A percentile compares a stretch with the other conserved stretches of the same genome.
Evolutionary conservation across 1,284 basidiomycete species (phyloP).

Genomic region (Melampsora medusae): DNA sequence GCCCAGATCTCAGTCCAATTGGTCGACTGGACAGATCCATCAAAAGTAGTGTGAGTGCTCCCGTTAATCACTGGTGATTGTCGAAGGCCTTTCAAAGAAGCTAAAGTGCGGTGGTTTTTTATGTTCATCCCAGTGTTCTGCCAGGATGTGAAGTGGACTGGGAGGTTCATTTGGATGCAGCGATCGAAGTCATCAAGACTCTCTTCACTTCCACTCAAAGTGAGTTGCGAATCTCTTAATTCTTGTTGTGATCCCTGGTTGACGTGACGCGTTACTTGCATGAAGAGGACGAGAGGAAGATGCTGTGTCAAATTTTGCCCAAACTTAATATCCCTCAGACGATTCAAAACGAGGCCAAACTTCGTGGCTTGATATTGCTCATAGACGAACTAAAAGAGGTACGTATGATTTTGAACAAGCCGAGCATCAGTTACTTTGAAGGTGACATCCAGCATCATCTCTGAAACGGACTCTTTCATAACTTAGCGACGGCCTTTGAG

Average conservation of each 20-base stretch:
- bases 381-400: constrained; percentile 65
- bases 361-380: constrained; percentile 66
- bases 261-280: neutral
- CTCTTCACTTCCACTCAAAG: constrained; percentile 61
- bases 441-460: constrained; percentile 19
- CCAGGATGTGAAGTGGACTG: constrained; percentile 54
- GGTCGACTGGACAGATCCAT: constrained; percentile 88
- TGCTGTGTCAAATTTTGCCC: constrained; percentile 71
- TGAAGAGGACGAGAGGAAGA: constrained; percentile 74
- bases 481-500: constrained; percentile 69
- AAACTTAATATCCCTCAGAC: constrained; percentile 74
- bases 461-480: constrained; percentile 21
- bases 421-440: constrained; percentile 7
- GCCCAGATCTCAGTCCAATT: constrained; percentile 79
- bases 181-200: constrained; percentile 68
- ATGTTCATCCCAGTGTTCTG: neutral
- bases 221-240: constrained; percentile 46
- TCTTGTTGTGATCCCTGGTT: constrained; percentile 48
- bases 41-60: constrained; percentile 68
- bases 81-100: no score
- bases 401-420: constrained; percentile 49
- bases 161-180: constrained; percentile 70
- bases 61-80: neutral
- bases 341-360: constrained; percentile 62
- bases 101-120: constrained; percentile 22